Conservation (phyloP, 139 green algal genomes). For the Deuterostichococcus epilithicus region DNA sequence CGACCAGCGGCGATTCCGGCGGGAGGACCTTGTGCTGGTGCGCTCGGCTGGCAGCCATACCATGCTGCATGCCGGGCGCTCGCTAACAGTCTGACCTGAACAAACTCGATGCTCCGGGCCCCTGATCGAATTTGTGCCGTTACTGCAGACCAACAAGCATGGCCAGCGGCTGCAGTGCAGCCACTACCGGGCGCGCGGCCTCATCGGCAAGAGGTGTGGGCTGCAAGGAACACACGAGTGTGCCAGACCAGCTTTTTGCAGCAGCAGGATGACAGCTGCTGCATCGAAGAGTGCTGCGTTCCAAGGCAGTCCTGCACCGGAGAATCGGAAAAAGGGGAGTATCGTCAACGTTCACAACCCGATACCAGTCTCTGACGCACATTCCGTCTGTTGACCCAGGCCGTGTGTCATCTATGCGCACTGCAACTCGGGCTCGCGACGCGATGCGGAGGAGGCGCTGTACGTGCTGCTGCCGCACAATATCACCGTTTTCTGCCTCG, state of each 20-base stretch:
- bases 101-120: background rate
- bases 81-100: background rate
- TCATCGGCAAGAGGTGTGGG: slow-evolving; percentile 30
- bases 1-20: slow-evolving; percentile 30
- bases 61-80: background rate
- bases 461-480: slow-evolving; percentile 65
- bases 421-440: slow-evolving; percentile 82
- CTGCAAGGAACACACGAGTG: too few relatives aligned
- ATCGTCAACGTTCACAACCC: too few relatives aligned
- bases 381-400: slow-evolving; percentile 11
- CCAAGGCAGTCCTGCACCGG: too few relatives aligned
- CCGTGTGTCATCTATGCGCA: slow-evolving; percentile 86
- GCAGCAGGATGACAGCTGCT: too few relatives aligned
- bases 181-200: slow-evolving; percentile 57
- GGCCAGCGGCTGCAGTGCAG: slow-evolving; percentile 67
- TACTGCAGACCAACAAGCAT: slow-evolving; percentile 58
- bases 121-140: background rate
- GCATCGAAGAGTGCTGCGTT: too few relatives aligned
- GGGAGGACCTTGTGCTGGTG: slow-evolving; percentile 54
- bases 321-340: too few relatives aligned
- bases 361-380: too few relatives aligned
- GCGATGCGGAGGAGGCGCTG: slow-evolving; percentile 81
- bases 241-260: too few relatives aligned
- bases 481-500: slow-evolving; percentile 77
- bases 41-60: slow-evolving; percentile 7